phyloP scores from a whole-genome alignment of 75 land plant genomes.

The Selaginella moellendorffii region DNA sequence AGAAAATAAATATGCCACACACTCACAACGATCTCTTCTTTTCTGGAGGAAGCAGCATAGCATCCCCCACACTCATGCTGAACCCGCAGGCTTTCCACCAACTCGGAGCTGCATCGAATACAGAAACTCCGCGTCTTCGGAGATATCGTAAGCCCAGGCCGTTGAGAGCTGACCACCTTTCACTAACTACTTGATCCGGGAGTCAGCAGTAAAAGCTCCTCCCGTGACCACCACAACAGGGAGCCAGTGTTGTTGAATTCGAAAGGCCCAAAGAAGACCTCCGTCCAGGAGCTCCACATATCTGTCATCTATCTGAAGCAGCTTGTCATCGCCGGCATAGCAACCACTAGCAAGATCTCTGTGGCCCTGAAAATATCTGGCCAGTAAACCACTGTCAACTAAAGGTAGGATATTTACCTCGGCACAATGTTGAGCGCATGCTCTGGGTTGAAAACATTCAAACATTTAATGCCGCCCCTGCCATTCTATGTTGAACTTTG shows the following conservation, averaged over 20 bases:
- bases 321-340: neutral
- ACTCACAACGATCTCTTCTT: conserved; percentile 87
- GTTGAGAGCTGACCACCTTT: conserved; percentile 26
- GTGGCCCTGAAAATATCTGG: conserved; percentile 57
- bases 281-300: neutral
- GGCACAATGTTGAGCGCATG: too few relatives aligned
- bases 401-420: too few relatives aligned
- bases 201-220: conserved; percentile 54
- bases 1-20: too few relatives aligned
- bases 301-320: neutral
- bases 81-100: conserved; percentile 92
- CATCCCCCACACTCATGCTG: too few relatives aligned
- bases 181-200: conserved; percentile 32
- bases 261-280: neutral
- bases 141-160: conserved; percentile 62
- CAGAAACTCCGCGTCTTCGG: conserved; percentile 46
- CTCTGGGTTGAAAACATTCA: too few relatives aligned
- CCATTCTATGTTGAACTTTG: too few relatives aligned
- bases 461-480: too few relatives aligned
- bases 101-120: conserved; percentile 70
- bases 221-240: conserved; percentile 36
- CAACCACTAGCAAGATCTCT: neutral
- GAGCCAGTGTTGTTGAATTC: conserved; percentile 11
- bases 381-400: conserved; percentile 63
- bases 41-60: too few relatives aligned